Evolutionary conservation across 176 grass and related monocot genomes (phyloP).

Genomic region (Bonia amplexicaulis): DNA sequence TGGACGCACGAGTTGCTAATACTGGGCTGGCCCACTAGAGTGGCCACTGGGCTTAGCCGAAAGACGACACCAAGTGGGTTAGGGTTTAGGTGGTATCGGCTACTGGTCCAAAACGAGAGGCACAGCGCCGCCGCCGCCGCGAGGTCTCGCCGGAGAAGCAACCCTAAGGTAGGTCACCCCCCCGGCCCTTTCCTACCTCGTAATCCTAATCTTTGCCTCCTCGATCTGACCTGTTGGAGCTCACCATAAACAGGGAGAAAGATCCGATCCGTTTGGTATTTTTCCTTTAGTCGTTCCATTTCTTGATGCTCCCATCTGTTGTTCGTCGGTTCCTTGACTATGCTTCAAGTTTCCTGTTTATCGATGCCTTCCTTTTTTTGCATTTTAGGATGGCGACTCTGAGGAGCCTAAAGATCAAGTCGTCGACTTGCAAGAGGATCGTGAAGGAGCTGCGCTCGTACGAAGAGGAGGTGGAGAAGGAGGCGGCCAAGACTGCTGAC

Average conservation of each 20-base stretch:
- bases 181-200: neutral
- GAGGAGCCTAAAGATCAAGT: slow-evolving; percentile 82
- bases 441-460: slow-evolving; percentile 78
- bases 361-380: neutral
- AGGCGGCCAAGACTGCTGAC: slow-evolving; percentile 71
- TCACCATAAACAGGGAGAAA: neutral
- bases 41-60: neutral
- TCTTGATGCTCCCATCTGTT: neutral
- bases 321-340: neutral
- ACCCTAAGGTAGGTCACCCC: neutral
- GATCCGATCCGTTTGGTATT: neutral
- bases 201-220: neutral
- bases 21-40: neutral
- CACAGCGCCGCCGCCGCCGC: neutral
- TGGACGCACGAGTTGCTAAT: too few relatives aligned
- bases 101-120: neutral
- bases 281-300: neutral
- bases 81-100: too few relatives aligned
- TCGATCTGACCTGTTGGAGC: neutral
- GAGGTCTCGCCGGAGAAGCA: neutral
- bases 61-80: neutral
- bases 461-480: slow-evolving; percentile 76
- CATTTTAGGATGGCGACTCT: slow-evolving; percentile 58
- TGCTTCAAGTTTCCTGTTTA: neutral
- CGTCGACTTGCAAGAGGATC: slow-evolving; percentile 84